A percentile compares a stretch with the other conserved stretches of the same genome.
These are phyloP conservation scores for Scedosporium boydii DNA, from an alignment of 2,329 filamentous ascomycete species.

Conservation along the genomic window DNA sequence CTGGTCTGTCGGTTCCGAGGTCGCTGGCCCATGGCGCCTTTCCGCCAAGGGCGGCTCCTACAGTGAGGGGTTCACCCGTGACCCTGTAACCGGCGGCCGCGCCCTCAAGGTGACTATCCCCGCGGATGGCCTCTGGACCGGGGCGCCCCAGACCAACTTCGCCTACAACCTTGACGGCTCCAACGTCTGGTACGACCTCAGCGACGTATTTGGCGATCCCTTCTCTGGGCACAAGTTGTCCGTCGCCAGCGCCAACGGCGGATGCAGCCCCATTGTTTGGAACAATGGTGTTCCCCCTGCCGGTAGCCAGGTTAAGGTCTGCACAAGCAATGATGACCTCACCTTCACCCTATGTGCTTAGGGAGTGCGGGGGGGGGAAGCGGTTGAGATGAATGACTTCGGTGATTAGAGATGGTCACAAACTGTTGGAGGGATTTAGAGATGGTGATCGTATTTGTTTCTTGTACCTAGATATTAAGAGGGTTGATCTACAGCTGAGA, in stretches of 20 bases:
- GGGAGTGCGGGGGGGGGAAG: no score
- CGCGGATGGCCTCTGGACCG: slow-evolving; percentile 26
- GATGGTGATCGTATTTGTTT: no score
- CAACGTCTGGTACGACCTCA: slow-evolving; percentile 29
- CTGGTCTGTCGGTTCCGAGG: slow-evolving; percentile 26
- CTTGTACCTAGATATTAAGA: no score
- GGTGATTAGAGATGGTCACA: no score
- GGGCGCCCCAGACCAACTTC: slow-evolving; percentile 28
- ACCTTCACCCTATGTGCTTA: slow-evolving; percentile 25
- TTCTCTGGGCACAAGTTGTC: slow-evolving; percentile 24
- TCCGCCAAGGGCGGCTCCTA: slow-evolving; percentile 17
- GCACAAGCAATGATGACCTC: slow-evolving; percentile 21
- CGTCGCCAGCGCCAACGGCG: slow-evolving; percentile 16
- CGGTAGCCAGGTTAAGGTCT: slow-evolving; percentile 28
- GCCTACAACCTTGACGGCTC: slow-evolving; percentile 26
- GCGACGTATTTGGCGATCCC: slow-evolving; percentile 28
- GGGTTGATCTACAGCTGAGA: no score
- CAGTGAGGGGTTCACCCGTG: slow-evolving; percentile 22
- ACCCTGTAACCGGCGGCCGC: slow-evolving; percentile 27
- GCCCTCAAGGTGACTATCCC: slow-evolving; percentile 26
- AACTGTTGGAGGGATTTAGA: no score
- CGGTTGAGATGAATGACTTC: no score
- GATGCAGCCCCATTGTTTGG: slow-evolving; percentile 27
- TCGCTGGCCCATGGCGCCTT: slow-evolving; percentile 18
- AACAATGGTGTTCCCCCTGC: slow-evolving; percentile 21